phyloP scores from a whole-genome alignment of 345 rosid species.

The Psidium guajava region DNA sequence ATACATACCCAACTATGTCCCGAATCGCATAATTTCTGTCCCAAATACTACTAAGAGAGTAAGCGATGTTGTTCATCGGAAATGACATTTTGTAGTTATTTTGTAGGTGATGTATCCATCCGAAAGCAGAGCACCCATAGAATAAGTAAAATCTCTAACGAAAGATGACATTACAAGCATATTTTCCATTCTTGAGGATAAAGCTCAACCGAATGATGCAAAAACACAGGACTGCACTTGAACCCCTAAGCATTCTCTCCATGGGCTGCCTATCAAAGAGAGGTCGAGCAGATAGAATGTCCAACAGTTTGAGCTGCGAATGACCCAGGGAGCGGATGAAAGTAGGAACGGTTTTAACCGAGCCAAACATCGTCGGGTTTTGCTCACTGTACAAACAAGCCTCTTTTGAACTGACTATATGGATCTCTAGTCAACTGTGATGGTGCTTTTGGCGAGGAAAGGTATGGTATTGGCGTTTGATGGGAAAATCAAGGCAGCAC shows the following conservation, averaged over 20 bases:
- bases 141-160: too few relatives aligned
- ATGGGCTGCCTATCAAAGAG: neutral
- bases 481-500: neutral
- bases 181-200: neutral
- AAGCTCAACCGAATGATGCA: neutral
- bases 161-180: too few relatives aligned
- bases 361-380: neutral
- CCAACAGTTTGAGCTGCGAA: neutral
- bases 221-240: neutral
- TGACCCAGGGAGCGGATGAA: neutral
- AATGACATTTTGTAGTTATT: too few relatives aligned
- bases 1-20: too few relatives aligned
- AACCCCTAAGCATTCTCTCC: neutral
- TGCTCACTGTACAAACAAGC: neutral
- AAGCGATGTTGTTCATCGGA: too few relatives aligned
- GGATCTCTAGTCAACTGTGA: neutral
- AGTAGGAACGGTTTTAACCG: neutral
- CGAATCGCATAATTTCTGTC: too few relatives aligned
- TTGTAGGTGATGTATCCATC: too few relatives aligned
- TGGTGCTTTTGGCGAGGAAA: rapidly evolving
- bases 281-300: rapidly evolving
- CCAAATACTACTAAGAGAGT: too few relatives aligned
- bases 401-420: neutral
- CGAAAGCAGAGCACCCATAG: too few relatives aligned
- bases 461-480: neutral